These are phyloP conservation scores for Colletotrichum brevisporum DNA, from an alignment of 2,329 filamentous ascomycete genomes.

Conservation along the genomic window DNA sequence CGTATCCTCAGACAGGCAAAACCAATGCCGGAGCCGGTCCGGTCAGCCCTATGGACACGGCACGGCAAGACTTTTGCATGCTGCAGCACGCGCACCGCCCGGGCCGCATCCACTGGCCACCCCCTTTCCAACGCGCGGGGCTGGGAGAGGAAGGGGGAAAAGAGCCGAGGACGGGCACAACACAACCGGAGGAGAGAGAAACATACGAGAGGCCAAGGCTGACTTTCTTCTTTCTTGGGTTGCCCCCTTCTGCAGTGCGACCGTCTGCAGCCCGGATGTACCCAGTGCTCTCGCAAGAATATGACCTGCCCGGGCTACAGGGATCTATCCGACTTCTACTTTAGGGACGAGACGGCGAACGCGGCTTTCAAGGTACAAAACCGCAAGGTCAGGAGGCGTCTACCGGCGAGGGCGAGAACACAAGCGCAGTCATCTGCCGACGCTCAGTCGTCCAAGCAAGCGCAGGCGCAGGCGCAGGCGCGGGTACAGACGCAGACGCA, in stretches of 20 bases:
- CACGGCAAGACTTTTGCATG: not conserved
- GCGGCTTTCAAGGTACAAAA: slow-evolving; percentile 42
- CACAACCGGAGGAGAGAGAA: not conserved
- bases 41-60: slow-evolving; percentile 21
- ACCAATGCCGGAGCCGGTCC: slow-evolving; percentile 3
- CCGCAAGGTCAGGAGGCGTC: slow-evolving; percentile 24
- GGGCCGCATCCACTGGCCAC: too few relatives aligned
- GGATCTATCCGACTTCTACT: slow-evolving; percentile 44
- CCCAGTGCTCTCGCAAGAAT: slow-evolving; percentile 47
- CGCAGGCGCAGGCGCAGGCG: not conserved
- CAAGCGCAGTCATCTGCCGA: not conserved
- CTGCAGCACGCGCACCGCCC: not conserved
- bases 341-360: slow-evolving; percentile 46
- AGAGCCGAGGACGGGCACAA: too few relatives aligned
- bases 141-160: too few relatives aligned
- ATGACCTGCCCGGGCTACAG: slow-evolving; percentile 46
- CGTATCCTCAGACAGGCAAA: slow-evolving; percentile 6
- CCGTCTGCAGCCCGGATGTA: slow-evolving; percentile 44
- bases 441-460: slow-evolving; percentile 1
- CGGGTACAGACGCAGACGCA: not conserved
- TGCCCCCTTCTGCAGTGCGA: slow-evolving; percentile 43
- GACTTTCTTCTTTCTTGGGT: slow-evolving; percentile 9
- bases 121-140: too few relatives aligned
- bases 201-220: slow-evolving; percentile 21
- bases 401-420: slow-evolving; percentile 18